Percentiles rank a stretch among this genome's conserved stretches.
These are phyloP conservation scores for Saccharomyces paradoxus DNA, from an alignment of 805 yeast genomes.

Conservation along the genomic window DNA sequence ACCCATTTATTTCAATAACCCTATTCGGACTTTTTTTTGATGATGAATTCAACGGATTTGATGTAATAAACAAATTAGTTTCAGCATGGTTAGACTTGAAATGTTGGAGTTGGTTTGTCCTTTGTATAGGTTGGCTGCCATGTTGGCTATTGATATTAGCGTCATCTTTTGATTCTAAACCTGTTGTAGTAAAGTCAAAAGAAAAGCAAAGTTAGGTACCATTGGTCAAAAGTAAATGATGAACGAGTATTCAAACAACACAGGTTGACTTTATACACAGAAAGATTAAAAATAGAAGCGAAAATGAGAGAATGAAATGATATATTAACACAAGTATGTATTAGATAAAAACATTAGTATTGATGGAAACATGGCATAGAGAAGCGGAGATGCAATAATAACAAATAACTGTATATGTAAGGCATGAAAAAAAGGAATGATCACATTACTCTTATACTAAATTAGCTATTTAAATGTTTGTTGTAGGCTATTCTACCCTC, in stretches of 20 bases:
- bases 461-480: background rate
- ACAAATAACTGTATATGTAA: background rate
- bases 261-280: background rate
- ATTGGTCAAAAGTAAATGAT: background rate
- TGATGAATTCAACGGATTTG: constrained; percentile 30
- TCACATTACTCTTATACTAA: background rate
- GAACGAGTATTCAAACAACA: background rate
- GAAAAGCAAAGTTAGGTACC: background rate
- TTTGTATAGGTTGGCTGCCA: constrained; percentile 74
- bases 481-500: background rate
- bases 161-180: constrained; percentile 12
- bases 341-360: background rate
- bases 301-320: background rate
- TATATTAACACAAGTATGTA: background rate
- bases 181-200: background rate
- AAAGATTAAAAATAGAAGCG: background rate
- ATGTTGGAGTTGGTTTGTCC: constrained; percentile 79
- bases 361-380: background rate
- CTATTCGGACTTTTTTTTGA: constrained; percentile 27
- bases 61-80: constrained; percentile 44
- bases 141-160: constrained; percentile 50
- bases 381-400: background rate
- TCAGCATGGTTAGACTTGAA: constrained; percentile 61
- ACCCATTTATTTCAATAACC: constrained; percentile 42
- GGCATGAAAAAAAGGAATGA: background rate